Conservation (phyloP, 2,329 filamentous ascomycete genomes). For the Talaromyces sp. region DNA sequence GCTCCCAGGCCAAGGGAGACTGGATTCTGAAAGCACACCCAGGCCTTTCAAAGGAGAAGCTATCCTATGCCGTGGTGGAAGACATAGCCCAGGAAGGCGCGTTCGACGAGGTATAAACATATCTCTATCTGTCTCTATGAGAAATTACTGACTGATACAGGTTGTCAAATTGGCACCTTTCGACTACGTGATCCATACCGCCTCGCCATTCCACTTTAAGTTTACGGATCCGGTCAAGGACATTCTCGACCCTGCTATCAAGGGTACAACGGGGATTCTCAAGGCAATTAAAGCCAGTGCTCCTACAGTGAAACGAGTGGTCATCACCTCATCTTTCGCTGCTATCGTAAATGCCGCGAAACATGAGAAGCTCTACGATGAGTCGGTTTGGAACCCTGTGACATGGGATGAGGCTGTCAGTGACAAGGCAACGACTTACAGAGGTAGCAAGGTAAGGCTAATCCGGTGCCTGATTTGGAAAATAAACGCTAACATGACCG, state of each 20-base stretch:
- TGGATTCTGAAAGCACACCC: slow-evolving; percentile 54
- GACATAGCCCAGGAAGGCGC: slow-evolving; percentile 66
- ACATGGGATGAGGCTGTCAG: slow-evolving; percentile 35
- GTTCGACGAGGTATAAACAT: slow-evolving; percentile 52
- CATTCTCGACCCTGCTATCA: slow-evolving; percentile 56
- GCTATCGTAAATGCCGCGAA: slow-evolving; percentile 50
- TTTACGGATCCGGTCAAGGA: slow-evolving; percentile 64
- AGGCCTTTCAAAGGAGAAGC: slow-evolving; percentile 47
- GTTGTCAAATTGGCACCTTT: slow-evolving; percentile 60
- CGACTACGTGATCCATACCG: slow-evolving; percentile 69
- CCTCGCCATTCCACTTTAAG: slow-evolving; percentile 68
- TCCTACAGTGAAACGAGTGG: slow-evolving; percentile 66
- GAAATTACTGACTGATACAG: slow-evolving; percentile 16
- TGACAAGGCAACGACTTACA: slow-evolving; percentile 34
- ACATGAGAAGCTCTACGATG: slow-evolving; percentile 30
- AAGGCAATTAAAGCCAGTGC: slow-evolving; percentile 57
- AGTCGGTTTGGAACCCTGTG: slow-evolving; percentile 40
- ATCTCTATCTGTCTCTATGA: not conserved
- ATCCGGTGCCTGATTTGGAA: not conserved
- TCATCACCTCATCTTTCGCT: slow-evolving; percentile 66
- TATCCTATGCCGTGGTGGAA: slow-evolving; percentile 63
- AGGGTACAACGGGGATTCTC: slow-evolving; percentile 59
- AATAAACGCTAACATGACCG: slow-evolving; percentile 9
- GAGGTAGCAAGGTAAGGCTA: slow-evolving; percentile 48
- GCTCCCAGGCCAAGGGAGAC: slow-evolving; percentile 57